Base-by-base conservation (phyloP, 768 basidiomycete species). In the Lentinus tigrinus region DNA sequence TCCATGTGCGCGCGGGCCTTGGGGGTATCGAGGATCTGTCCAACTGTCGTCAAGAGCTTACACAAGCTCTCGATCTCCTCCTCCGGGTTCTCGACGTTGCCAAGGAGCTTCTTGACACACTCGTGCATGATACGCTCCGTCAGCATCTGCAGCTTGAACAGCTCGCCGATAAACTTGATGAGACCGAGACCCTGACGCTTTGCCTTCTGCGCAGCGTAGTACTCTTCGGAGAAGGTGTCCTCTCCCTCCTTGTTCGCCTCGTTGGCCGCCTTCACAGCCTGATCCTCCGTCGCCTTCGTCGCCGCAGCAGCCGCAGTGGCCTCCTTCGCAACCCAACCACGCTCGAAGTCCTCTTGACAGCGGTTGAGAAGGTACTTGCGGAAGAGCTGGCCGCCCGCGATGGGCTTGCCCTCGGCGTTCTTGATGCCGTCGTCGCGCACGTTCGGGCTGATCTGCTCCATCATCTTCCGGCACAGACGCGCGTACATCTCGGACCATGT, bases 401-500 rank as follows among this genome's bases (percentile, higher is more conserved):
- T 88, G 17, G 90, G 90, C 66, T 89, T 89, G 68, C 92, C 93
- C 59, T 95, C 92, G 16, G 76, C 39, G 60, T 85, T 85, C 75
- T 80, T 85, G 75, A 96, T 89, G 13, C 88, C 85, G 53, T 93
- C 91, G 69, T 98, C 95, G 64, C 88, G 88, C 8, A 98, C 92
- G 58, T 89, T 85, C 36, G 85, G 78, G 54, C 88, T 92, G 70
- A 98, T 90, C 69, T 85, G 85, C 74, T 95, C 93, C 89, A 95
- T 91, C 85, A 98, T 89, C 81, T 93, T 91, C 63, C 92, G 80
- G 70, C 95, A 98, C 34, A 98, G 79, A 27, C 90, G 85, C 28
- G 95, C 96, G 71, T 97, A 97, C 93, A 98, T 97, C 77, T 92
- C 89, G 3, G 91, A 95, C 90, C 93, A 95, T 8, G 88, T 85